Evolutionary conservation across 2,329 filamentous ascomycete species (phyloP).

Genomic region (Sarocladium oryzae): DNA sequence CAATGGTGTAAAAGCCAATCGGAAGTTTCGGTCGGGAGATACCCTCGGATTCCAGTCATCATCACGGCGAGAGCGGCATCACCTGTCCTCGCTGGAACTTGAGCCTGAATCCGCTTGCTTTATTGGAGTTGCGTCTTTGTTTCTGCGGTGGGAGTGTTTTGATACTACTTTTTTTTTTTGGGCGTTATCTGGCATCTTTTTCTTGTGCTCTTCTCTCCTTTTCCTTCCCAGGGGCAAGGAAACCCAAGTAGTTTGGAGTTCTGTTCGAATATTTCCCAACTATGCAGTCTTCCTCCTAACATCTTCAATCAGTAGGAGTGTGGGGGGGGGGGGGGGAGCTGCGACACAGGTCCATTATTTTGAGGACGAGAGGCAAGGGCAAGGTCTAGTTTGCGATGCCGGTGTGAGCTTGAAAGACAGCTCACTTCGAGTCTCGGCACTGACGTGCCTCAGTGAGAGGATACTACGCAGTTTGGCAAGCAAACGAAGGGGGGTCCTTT

Average conservation of each 20-base stretch:
- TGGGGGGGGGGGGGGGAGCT: background rate
- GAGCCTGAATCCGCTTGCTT: too few species aligned
- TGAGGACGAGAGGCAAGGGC: background rate
- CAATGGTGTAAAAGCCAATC: background rate
- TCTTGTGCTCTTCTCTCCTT: background rate
- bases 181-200: background rate
- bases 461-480: background rate
- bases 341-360: slow-evolving; percentile 4
- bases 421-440: background rate
- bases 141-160: too few species aligned
- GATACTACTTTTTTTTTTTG: background rate
- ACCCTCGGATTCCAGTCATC: background rate
- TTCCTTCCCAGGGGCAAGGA: background rate
- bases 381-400: background rate
- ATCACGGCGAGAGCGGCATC: too few species aligned
- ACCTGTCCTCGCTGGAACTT: too few species aligned
- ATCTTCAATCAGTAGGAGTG: too few species aligned
- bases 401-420: background rate
- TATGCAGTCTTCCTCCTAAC: too few species aligned
- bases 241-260: background rate
- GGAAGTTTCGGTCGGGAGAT: slow-evolving; percentile 8
- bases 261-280: too few species aligned
- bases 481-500: background rate
- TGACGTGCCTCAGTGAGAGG: background rate
- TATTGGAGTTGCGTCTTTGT: too few species aligned